phyloP scores from a whole-genome alignment of 2,329 filamentous ascomycete genomes.

The Diplodia scrobiculata region DNA sequence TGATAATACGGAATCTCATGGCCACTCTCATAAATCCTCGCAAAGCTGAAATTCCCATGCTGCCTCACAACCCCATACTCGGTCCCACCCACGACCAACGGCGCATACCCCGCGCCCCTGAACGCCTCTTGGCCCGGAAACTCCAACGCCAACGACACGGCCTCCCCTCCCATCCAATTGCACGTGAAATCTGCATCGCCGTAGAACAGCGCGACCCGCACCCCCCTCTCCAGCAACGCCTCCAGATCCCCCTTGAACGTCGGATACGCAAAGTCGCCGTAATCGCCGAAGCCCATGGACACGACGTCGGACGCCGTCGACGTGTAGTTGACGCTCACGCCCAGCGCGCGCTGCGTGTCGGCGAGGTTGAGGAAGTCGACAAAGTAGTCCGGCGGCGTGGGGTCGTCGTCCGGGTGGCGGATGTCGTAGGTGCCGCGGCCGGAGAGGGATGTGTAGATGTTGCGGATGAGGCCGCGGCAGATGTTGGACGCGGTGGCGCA shows the following conservation, averaged over 20 bases:
- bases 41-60: constrained; percentile 66
- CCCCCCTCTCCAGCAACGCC: constrained; percentile 57
- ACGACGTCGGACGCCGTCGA: constrained; percentile 49
- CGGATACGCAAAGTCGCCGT: constrained; percentile 52
- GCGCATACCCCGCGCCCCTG: constrained; percentile 69
- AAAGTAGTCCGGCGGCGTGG: constrained; percentile 57
- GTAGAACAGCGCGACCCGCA: constrained; percentile 61
- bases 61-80: constrained; percentile 69
- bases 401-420: constrained; percentile 53
- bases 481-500: constrained; percentile 40
- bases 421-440: constrained; percentile 60
- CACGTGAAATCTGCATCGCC: constrained; percentile 60
- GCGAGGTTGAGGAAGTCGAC: constrained; percentile 51
- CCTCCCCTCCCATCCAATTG: constrained; percentile 73
- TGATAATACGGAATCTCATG: constrained; percentile 55
- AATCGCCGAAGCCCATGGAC: constrained; percentile 49
- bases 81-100: constrained; percentile 63
- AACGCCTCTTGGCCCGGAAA: constrained; percentile 59
- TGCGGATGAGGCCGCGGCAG: constrained; percentile 42
- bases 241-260: constrained; percentile 52
- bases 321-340: constrained; percentile 57
- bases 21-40: constrained; percentile 55
- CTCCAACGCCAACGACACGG: constrained; percentile 56
- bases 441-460: constrained; percentile 36
- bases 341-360: constrained; percentile 40